Base-by-base conservation (phyloP, 164 flowering plant species). In the Vitis rotundifolia region DNA sequence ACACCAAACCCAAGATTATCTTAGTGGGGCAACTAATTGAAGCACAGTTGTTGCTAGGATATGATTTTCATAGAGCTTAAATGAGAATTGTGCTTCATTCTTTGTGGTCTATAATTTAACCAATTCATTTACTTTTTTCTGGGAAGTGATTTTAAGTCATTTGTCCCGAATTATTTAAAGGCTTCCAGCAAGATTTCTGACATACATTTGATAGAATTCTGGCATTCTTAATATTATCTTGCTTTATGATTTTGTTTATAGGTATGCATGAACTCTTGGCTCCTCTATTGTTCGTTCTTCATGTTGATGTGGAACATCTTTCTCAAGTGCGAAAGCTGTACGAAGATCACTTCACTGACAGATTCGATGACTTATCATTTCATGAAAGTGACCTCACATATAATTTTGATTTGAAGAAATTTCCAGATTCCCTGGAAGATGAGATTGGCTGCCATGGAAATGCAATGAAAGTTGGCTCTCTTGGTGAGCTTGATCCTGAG, bases 221-320 rank as follows among this genome's bases (percentile, higher is more conserved):
- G 44, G 44, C 44, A 37, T 3, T 37, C 44, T 37, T 37, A 37
- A 37, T 37, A 37, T 37, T 37, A 3, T 37, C 44, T 37, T 22
- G 26, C 19, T 15, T 49, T 64, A 19, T 53, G 31, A 52, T 64
- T 71, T 52, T 60, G 37, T 67, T 22, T 80, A 3, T 68, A 95
- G 99, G 99, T 48, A 95, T 95, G 99, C 99, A 95, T 67, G 99
- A 95, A 80, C 91, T 95, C 29, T 80, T 95, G 82, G 99, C 98
- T 75, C 99, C 99, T 51, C 74, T 95, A 16, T 65, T 95, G 48
- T 95, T 87, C 68, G 98, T 91, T 68, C 98, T 95, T 71, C 99
- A 93, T 70, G 85, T 87, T 74, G 99, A 95, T 71, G 78, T 90
- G 61, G 83, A 88, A 56, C 89, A 71, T 63, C 91, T 95, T 54